Evolutionary conservation across 768 basidiomycete genomes (phyloP).

Genomic region (Podaxis sp.): DNA sequence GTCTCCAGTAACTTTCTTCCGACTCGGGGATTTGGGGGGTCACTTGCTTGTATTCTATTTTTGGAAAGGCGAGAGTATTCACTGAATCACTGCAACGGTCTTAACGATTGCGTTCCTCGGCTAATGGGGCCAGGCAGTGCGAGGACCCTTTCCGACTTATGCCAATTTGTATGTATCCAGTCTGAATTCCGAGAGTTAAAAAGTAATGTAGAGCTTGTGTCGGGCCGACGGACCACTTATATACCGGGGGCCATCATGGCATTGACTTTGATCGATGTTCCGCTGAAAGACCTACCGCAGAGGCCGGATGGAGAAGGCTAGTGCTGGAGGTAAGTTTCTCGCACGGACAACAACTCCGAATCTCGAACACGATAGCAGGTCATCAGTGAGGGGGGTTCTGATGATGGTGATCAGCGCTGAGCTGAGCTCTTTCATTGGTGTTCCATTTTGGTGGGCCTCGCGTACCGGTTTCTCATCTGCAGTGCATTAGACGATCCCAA

Average conservation of each 20-base stretch:
- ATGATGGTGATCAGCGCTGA: slow-evolving; percentile 14
- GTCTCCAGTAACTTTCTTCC: not conserved
- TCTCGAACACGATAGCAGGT: slow-evolving; percentile 7
- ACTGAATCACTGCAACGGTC: no score
- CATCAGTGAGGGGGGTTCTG: slow-evolving; percentile 7
- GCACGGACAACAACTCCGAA: not conserved
- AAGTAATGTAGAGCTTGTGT: not conserved
- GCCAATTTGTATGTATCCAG: not conserved
- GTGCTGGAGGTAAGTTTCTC: not conserved
- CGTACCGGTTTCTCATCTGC: slow-evolving; percentile 4
- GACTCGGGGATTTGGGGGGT: no score
- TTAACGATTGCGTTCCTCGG: not conserved
- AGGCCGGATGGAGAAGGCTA: not conserved
- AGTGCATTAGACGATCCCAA: slow-evolving; percentile 1
- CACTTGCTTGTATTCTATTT: no score
- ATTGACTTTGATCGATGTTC: slow-evolving; percentile 4
- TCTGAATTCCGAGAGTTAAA: not conserved
- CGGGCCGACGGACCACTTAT: not conserved
- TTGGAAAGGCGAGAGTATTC: no score
- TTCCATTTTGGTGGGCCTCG: slow-evolving; percentile 6
- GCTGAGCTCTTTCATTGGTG: not conserved
- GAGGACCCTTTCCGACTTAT: not conserved
- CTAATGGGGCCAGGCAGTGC: not conserved
- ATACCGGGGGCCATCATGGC: not conserved
- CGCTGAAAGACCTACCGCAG: slow-evolving; percentile 18